Base-by-base conservation (phyloP, 805 yeast genomes). In the Lipomyces oligophaga region DNA sequence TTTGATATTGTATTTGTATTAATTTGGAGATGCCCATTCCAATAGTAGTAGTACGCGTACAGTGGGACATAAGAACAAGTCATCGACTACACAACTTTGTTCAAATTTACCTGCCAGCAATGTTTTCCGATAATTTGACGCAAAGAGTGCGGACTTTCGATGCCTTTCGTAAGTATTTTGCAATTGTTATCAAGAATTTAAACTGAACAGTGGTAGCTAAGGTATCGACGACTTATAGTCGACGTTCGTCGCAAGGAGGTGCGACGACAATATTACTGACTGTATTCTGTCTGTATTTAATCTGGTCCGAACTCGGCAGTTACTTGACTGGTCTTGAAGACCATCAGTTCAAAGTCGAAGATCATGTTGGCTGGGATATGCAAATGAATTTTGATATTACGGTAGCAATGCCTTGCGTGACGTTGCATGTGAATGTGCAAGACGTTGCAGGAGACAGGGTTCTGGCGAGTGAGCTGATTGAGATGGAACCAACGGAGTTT, bases 261-360 rank as follows among this genome's bases (percentile, higher is more conserved):
- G 62, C 77, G 15, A 77, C 88, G 13, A 81, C 95, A 0, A 56
- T 86, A 3, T 34, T 83, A 38, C 79, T 88, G 13, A 71, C 75
- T n/a, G 54, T 83, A 21, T 72, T 76, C 47, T 75, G 84, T 15
- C 59, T 86, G 13, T 77, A 87, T 60, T 69, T 89, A 30, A 65
- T 85, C 4, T 90, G 94, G 85, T 77, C 85, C 11, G 94, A 89
- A 62, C 67, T 88, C 24, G 95, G 97, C 5, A 82, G 84, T 11
- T 85, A 75, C 62, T 70, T 89, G 46, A 95, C 93, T 44, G 97
- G 97, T 2, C 75, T 74, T 46, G 75, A 83, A 5, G 87, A 81
- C 58, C 84, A 82, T 55, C 85, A 81, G 57, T 93, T 85, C 63
- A 69, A 74, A 2, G 94, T 93, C 3, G 94, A 85, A 59, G 71